phyloP scores from a whole-genome alignment of 139 green algal species.

The Yamagishiella unicocca region DNA sequence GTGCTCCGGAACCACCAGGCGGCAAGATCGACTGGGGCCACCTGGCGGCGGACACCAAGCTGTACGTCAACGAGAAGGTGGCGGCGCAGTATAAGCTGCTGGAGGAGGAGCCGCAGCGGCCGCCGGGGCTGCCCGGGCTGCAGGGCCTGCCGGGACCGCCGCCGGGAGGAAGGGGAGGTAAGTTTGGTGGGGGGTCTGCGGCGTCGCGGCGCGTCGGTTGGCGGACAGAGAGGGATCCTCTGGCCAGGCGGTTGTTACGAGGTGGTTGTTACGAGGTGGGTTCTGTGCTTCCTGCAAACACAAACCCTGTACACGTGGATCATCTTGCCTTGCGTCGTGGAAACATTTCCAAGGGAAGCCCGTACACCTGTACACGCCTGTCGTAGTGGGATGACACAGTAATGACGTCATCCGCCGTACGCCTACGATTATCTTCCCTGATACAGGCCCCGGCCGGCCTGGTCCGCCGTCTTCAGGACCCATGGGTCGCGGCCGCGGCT shows the following conservation, averaged over 20 bases:
- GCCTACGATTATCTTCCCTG: no score
- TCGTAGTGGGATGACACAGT: no score
- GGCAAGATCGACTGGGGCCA: slow-evolving; percentile 72
- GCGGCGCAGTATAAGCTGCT: slow-evolving; percentile 57
- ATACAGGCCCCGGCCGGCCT: not conserved
- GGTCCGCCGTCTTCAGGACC: slow-evolving; percentile 21
- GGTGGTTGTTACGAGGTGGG: no score
- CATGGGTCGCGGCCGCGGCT: slow-evolving; percentile 49
- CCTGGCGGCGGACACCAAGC: slow-evolving; percentile 51
- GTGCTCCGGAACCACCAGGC: no score
- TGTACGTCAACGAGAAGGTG: slow-evolving; percentile 51
- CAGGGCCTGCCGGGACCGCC: not conserved
- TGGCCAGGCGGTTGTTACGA: no score
- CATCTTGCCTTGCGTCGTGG: no score
- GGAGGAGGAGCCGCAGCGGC: slow-evolving; percentile 7
- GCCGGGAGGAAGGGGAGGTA: no score
- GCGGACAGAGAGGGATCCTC: no score
- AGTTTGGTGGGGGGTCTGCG: no score
- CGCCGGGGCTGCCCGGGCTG: not conserved
- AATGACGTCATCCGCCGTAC: not conserved
- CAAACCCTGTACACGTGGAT: no score
- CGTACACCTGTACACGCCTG: no score
- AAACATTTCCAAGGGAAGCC: no score
- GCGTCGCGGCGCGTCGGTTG: not conserved
- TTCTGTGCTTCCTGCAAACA: not conserved